phyloP scores from a whole-genome alignment of 116 monocot genomes.

The Zostera marina region DNA sequence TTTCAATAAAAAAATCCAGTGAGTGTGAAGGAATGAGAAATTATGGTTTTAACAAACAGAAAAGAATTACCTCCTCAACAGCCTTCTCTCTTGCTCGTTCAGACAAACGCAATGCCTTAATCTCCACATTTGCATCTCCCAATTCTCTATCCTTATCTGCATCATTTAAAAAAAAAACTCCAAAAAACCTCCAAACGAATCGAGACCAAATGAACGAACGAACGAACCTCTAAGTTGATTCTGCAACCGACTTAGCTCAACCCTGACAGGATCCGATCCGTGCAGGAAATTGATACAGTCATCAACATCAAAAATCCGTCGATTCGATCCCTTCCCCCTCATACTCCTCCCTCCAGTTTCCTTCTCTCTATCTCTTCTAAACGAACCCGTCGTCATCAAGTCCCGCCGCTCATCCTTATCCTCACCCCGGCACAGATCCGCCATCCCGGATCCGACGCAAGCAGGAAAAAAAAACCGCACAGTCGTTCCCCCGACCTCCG shows the following conservation, averaged over 20 bases:
- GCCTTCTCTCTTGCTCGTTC: slow-evolving; percentile 83
- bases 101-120: slow-evolving; percentile 60
- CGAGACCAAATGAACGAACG: not conserved
- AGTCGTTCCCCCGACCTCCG: not conserved
- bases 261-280: slow-evolving; percentile 82
- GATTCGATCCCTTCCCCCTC: slow-evolving; percentile 31
- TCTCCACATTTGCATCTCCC: slow-evolving; percentile 72
- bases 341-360: slow-evolving; percentile 8
- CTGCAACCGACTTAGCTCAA: slow-evolving; percentile 48
- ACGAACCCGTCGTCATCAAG: slow-evolving; percentile 13
- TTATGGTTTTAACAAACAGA: not conserved
- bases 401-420: slow-evolving; percentile 5
- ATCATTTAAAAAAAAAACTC: not conserved
- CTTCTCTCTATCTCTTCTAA: slow-evolving; percentile 10
- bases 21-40: no score
- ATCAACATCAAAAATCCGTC: slow-evolving; percentile 55
- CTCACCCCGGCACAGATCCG: slow-evolving; percentile 1
- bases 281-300: slow-evolving; percentile 70
- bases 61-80: slow-evolving; percentile 58
- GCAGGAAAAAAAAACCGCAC: not conserved
- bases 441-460: slow-evolving; percentile 3
- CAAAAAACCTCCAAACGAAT: not conserved
- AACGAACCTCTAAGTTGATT: slow-evolving; percentile 35
- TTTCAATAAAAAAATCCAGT: no score
- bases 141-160: slow-evolving; percentile 81